Evolutionary conservation across 2,329 filamentous ascomycete genomes (phyloP).

Genomic region (Venturia oleaginea): DNA sequence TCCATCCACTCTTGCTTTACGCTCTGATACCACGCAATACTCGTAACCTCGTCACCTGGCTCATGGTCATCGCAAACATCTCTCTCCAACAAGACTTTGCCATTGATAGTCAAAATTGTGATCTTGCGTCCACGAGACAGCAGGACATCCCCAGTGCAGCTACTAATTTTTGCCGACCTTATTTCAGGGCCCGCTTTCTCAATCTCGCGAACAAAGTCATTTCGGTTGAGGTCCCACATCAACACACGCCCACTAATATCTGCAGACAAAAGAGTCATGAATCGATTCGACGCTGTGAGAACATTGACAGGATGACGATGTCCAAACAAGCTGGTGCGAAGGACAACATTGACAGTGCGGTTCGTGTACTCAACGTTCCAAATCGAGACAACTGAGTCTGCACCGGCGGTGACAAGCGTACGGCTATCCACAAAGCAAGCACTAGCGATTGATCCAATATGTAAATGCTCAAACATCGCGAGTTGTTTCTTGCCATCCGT

Average conservation of each 20-base stretch:
- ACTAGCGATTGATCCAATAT: conserved; percentile 79
- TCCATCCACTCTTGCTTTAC: conserved; percentile 86
- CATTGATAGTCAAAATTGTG: conserved; percentile 79
- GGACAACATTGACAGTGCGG: conserved; percentile 69
- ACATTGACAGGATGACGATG: conserved; percentile 76
- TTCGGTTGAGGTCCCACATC: conserved; percentile 88
- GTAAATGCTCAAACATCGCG: conserved; percentile 86
- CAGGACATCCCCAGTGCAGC: conserved; percentile 81
- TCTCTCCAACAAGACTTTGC: conserved; percentile 71
- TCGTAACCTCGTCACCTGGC: conserved; percentile 58
- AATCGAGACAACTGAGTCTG: conserved; percentile 83
- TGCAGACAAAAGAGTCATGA: conserved; percentile 78
- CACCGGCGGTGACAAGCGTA: conserved; percentile 83
- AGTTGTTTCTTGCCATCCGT: conserved; percentile 74
- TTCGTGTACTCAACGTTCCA: conserved; percentile 60
- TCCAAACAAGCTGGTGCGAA: conserved; percentile 75
- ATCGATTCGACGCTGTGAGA: conserved; percentile 77
- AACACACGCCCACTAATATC: conserved; percentile 75
- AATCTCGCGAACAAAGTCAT: conserved; percentile 74
- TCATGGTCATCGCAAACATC: conserved; percentile 64
- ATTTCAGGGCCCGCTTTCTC: conserved; percentile 39
- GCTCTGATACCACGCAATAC: conserved; percentile 89
- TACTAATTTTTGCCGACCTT: conserved; percentile 78
- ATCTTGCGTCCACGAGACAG: conserved; percentile 70
- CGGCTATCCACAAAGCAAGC: conserved; percentile 81